These are phyloP conservation scores for Collybia nuda DNA, from an alignment of 768 basidiomycete genomes.

Conservation along the genomic window DNA sequence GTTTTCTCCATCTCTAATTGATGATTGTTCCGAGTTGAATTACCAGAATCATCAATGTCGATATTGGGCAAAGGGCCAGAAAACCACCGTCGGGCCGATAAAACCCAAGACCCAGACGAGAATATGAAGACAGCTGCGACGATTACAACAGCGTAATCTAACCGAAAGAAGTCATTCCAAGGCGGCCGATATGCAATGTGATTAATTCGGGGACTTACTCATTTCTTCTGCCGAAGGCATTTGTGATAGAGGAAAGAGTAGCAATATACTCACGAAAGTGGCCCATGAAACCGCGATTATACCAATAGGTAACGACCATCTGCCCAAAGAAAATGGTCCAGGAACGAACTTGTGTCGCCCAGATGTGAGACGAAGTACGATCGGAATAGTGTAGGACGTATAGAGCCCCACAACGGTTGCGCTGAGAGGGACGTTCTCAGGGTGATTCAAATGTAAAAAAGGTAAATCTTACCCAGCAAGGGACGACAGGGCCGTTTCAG, in stretches of 20 bases:
- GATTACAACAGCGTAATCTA: conserved; percentile 71
- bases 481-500: conserved; percentile 57
- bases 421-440: conserved; percentile 26
- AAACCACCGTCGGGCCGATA: conserved; percentile 74
- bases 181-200: background rate
- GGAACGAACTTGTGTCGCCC: conserved; percentile 57
- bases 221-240: too few relatives aligned
- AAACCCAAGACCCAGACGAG: conserved; percentile 59
- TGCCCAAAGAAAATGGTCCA: conserved; percentile 58
- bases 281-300: conserved; percentile 66
- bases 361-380: conserved; percentile 70
- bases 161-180: background rate
- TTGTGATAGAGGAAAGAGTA: conserved; percentile 40
- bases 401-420: conserved; percentile 73
- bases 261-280: conserved; percentile 53
- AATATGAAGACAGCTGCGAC: conserved; percentile 66
- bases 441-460: background rate
- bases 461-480: conserved; percentile 55
- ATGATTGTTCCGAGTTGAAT: background rate
- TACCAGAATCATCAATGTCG: conserved; percentile 16
- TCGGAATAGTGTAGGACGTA: conserved; percentile 64
- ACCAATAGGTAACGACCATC: conserved; percentile 60
- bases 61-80: conserved; percentile 60
- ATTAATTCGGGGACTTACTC: background rate
- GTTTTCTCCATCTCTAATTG: too few relatives aligned